A percentile compares a stretch with the other conserved stretches of the same genome.
Evolutionary conservation across 768 basidiomycete species (phyloP).

Genomic region (Hypholoma fasciculare): DNA sequence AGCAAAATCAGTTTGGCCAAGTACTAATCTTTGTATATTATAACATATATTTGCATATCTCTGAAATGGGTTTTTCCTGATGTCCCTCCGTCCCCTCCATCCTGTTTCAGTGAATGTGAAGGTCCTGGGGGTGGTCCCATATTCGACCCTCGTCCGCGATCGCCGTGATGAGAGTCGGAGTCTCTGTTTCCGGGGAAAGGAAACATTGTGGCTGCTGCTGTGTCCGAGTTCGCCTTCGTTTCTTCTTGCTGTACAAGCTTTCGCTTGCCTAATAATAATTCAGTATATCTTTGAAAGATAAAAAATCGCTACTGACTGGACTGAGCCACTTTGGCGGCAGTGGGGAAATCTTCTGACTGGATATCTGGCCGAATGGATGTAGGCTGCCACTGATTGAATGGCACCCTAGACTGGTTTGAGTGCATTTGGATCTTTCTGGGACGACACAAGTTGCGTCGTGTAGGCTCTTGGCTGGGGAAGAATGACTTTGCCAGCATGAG

Average conservation of each 20-base stretch:
- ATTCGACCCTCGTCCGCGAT: conserved; percentile 40
- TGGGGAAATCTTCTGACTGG: conserved; percentile 81
- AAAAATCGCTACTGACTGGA: conserved; percentile 46
- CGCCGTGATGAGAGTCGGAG: conserved; percentile 25
- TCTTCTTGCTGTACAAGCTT: conserved; percentile 38
- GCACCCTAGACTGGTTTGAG: conserved; percentile 75
- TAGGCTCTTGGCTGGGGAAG: conserved; percentile 60
- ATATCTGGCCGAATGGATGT: conserved; percentile 40
- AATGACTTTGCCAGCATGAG: conserved; percentile 64
- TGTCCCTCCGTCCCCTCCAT: conserved; percentile 31
- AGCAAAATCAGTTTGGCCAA: too few species aligned
- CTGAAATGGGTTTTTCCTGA: too few species aligned
- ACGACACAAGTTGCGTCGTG: conserved; percentile 26
- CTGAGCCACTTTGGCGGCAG: conserved; percentile 92
- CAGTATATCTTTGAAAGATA: neutral
- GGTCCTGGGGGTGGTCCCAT: conserved; percentile 59
- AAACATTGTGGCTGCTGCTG: conserved; percentile 32
- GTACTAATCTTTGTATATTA: too few species aligned
- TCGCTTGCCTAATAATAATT: conserved; percentile 21
- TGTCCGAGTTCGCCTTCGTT: conserved; percentile 49
- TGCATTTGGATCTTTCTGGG: conserved; percentile 29
- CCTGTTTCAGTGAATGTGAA: conserved; percentile 35
- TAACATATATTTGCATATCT: too few species aligned
- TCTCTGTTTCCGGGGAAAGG: conserved; percentile 22
- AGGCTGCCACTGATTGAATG: conserved; percentile 42